Percentiles rank a stretch among this genome's conserved stretches.
phyloP scores from a whole-genome alignment of 768 basidiomycete species.

The Suillus plorans region DNA sequence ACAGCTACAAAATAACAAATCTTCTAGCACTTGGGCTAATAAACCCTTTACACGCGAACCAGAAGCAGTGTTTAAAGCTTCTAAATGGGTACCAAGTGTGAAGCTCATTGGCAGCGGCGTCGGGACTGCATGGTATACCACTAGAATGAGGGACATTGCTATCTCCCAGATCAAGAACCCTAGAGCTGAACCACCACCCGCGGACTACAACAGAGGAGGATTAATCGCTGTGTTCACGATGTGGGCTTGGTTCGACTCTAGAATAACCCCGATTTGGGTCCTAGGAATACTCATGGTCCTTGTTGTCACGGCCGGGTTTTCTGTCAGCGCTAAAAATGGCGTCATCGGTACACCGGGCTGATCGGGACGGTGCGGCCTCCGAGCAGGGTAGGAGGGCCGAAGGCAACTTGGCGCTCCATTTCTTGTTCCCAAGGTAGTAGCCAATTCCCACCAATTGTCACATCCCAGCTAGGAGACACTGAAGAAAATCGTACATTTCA shows the following conservation, averaged over 20 bases:
- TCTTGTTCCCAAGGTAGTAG: background rate
- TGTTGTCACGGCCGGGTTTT: background rate
- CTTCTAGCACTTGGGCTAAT: conserved; percentile 15
- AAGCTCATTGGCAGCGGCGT: conserved; percentile 66
- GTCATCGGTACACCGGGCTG: background rate
- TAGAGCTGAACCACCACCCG: conserved; percentile 6
- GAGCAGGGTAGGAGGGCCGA: background rate
- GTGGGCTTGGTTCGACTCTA: conserved; percentile 44
- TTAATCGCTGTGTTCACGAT: conserved; percentile 40
- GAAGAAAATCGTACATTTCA: background rate
- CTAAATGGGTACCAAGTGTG: conserved; percentile 42
- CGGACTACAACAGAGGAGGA: conserved; percentile 33
- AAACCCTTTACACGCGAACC: conserved; percentile 43
- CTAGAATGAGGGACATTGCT: conserved; percentile 56
- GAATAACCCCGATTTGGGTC: background rate
- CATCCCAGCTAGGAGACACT: background rate
- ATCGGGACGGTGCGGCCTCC: conserved; percentile 1
- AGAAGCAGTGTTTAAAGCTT: conserved; percentile 19
- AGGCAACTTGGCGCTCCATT: background rate
- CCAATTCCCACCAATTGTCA: background rate
- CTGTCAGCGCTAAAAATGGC: background rate
- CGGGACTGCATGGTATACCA: conserved; percentile 64
- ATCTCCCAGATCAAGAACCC: conserved; percentile 9
- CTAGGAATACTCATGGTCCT: background rate
- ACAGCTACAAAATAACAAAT: conserved; percentile 9